Conservation (phyloP, 805 yeast genomes). For the Yamadazyma laniorum region DNA sequence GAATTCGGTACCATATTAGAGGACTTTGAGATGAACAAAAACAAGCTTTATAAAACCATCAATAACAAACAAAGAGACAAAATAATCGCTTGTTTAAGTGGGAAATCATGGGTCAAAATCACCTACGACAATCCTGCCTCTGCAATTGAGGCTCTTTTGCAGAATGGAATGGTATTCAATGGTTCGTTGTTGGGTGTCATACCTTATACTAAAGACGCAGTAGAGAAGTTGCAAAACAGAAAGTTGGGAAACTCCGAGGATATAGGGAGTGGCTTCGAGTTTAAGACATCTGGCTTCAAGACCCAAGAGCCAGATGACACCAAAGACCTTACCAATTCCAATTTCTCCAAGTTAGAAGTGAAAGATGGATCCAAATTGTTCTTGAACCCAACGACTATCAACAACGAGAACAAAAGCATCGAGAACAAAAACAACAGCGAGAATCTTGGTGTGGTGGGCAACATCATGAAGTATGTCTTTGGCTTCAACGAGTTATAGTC, state of each 20-base stretch:
- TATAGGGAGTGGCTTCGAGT: constrained; percentile 40
- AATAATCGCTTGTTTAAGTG: constrained; percentile 69
- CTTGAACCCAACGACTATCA: constrained; percentile 22
- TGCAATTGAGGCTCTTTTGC: constrained; percentile 81
- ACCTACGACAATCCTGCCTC: constrained; percentile 75
- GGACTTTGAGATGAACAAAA: constrained; percentile 50
- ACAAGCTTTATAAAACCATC: constrained; percentile 10
- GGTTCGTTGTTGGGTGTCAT: constrained; percentile 66
- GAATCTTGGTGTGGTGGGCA: constrained; percentile 34
- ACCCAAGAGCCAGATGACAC: constrained; percentile 6
- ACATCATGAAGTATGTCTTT: constrained; percentile 35
- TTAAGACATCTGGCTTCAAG: constrained; percentile 4
- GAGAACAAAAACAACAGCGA: constrained; percentile 22
- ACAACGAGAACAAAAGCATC: constrained; percentile 18
- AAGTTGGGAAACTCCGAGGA: constrained; percentile 45
- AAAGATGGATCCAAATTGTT: constrained; percentile 41
- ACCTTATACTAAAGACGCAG: constrained; percentile 59
- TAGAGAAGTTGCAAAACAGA: constrained; percentile 56
- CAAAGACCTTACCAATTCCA: constrained; percentile 9
- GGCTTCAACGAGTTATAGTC: constrained; percentile 43
- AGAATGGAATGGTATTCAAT: constrained; percentile 71
- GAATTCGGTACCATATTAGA: constrained; percentile 81
- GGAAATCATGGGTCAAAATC: constrained; percentile 87
- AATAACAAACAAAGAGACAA: constrained; percentile 14
- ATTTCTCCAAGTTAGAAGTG: constrained; percentile 32